phyloP scores from a whole-genome alignment of 2,329 filamentous ascomycete genomes.

The Acarospora socialis region DNA sequence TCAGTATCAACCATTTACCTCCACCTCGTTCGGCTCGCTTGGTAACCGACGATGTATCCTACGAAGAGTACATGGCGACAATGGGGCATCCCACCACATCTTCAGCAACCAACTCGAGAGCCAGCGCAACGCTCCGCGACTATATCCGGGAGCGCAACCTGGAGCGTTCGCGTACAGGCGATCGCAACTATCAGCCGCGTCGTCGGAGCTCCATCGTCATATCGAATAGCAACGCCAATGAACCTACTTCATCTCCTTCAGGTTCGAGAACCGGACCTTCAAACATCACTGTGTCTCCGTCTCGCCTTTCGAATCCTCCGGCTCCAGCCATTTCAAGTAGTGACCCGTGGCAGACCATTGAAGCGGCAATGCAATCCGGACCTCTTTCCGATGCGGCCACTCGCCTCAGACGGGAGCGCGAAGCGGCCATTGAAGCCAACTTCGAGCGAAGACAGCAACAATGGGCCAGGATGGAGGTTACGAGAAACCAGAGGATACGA shows the following conservation, averaged over 20 bases:
- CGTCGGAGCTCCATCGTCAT: conserved; percentile 28
- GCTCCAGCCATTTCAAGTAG: not conserved
- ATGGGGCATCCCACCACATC: conserved; percentile 2
- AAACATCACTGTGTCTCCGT: conserved; percentile 12
- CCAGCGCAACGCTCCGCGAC: conserved; percentile 20
- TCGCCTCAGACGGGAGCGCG: not conserved
- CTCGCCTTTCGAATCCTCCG: conserved; percentile 8
- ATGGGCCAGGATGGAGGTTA: conserved; percentile 1
- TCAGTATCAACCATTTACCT: conserved; percentile 7
- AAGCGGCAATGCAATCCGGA: conserved; percentile 4
- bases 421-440: not conserved
- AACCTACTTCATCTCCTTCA: conserved; percentile 17
- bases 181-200: conserved; percentile 21
- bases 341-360: conserved; percentile 12
- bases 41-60: not conserved
- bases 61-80: not conserved
- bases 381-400: not conserved
- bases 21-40: conserved; percentile 3
- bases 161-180: conserved; percentile 15
- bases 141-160: conserved; percentile 20
- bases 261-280: conserved; percentile 10
- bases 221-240: conserved; percentile 21
- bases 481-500: conserved; percentile 4
- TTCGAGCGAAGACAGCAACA: conserved; percentile 1
- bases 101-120: conserved; percentile 9